These are phyloP conservation scores for Zostera marina DNA, from an alignment of 116 monocot genomes.

Conservation along the genomic window DNA sequence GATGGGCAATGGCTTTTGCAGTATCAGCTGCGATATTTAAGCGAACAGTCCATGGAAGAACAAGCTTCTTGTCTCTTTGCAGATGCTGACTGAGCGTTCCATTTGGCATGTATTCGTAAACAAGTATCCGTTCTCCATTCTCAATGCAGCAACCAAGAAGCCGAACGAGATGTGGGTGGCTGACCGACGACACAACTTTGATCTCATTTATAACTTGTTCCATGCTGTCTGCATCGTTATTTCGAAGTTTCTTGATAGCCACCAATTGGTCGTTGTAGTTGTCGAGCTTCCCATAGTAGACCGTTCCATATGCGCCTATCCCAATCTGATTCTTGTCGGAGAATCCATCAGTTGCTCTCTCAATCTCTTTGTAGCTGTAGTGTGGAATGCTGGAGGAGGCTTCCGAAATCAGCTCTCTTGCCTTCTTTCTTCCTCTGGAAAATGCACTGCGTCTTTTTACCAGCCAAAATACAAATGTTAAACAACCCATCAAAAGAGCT, in stretches of 20 bases:
- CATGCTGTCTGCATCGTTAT: slow-evolving; percentile 21
- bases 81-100: slow-evolving; percentile 66
- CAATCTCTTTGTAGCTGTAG: slow-evolving; percentile 43
- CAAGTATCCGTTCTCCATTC: slow-evolving; percentile 45
- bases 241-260: slow-evolving; percentile 48
- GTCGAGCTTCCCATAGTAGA: slow-evolving; percentile 39
- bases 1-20: slow-evolving; percentile 65
- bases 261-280: slow-evolving; percentile 23
- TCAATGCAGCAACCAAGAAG: slow-evolving; percentile 87
- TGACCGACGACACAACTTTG: slow-evolving; percentile 61
- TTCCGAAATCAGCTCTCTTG: slow-evolving; percentile 32
- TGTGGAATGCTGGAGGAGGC: slow-evolving; percentile 43
- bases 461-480: slow-evolving; percentile 16
- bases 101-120: slow-evolving; percentile 85
- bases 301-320: slow-evolving; percentile 61
- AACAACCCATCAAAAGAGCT: slow-evolving; percentile 12
- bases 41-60: slow-evolving; percentile 64
- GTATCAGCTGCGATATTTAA: slow-evolving; percentile 56
- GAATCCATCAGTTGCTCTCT: slow-evolving; percentile 49
- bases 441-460: slow-evolving; percentile 12
- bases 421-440: slow-evolving; percentile 5
- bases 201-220: slow-evolving; percentile 76
- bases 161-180: slow-evolving; percentile 61
- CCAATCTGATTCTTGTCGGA: slow-evolving; percentile 37
- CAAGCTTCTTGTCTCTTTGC: slow-evolving; percentile 29